Evolutionary conservation across 495 filamentous ascomycete species (phyloP).

Genomic region (Neurospora sublineolata): DNA sequence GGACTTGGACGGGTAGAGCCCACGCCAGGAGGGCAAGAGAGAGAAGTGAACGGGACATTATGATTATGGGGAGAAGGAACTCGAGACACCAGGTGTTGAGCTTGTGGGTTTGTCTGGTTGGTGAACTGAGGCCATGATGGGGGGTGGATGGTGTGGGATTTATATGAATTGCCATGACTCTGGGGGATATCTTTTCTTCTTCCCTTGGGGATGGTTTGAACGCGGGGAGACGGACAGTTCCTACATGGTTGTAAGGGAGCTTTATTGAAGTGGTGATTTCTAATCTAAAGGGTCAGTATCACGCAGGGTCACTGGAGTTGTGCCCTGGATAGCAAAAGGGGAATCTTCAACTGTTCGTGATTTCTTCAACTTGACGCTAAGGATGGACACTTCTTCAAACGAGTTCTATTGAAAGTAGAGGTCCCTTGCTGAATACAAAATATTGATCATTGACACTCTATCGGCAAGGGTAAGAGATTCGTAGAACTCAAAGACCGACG

Average conservation of each 20-base stretch:
- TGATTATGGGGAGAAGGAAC: neutral
- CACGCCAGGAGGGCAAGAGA: neutral
- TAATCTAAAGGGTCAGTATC: neutral
- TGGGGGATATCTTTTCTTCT: neutral
- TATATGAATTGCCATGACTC: neutral
- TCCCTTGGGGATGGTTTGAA: neutral
- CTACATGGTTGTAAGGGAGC: neutral
- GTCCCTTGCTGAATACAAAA: neutral
- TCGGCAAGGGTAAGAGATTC: neutral
- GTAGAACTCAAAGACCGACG: rapidly evolving
- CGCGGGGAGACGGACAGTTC: neutral
- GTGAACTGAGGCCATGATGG: neutral
- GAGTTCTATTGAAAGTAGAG: neutral
- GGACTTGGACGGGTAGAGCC: neutral
- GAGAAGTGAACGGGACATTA: neutral
- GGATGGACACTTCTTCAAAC: neutral
- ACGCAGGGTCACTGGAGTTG: neutral
- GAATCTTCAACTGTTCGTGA: neutral
- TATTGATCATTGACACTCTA: neutral
- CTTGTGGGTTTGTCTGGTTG: neutral
- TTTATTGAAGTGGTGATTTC: neutral
- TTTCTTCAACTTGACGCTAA: neutral
- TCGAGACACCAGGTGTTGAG: neutral
- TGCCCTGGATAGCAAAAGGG: neutral
- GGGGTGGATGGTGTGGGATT: neutral